Base-by-base conservation (phyloP, 1,284 basidiomycete species). In the Inonotus obliquus region DNA sequence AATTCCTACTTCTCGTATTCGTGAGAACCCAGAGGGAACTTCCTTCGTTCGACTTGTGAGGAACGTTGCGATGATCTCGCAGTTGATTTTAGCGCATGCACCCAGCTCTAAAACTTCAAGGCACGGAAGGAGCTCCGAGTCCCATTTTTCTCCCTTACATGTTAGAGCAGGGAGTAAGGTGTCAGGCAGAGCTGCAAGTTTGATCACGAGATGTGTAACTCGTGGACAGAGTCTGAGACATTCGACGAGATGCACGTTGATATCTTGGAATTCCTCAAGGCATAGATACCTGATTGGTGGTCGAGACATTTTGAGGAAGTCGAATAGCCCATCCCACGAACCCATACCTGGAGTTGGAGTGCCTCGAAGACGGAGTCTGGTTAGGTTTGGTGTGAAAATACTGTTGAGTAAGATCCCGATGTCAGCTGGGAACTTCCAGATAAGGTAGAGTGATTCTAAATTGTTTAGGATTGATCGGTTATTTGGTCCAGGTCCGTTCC, bases 361-460 rank as follows among this genome's bases (percentile, higher is more conserved):
- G 2, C 61, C 61, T 21, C 51, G 56, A 29, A 63, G 10, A 21
- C 56, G 48, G 2, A 63, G 53, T 23, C 45, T 47, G 5, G 23
- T 54, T 10, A 63, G 57, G 35, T 63, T 63, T 2, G 61, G 61
- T 21, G 61, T 27, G 14, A 11, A 38, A 25, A 63, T 47, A 23
- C 49, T 27, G 14, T 59, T 52, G 19, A 63, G 48, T 13, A 63
- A 55, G 10, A 39, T 23, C 13, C 21, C 29, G 27, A 62, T 44
- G 27, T 62, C 55, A 10, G 54, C 60, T 13, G 54, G 56, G 39
- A 53, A 57, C 7, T 17, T 32, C 60, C 60, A 62, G 19, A 55
- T 49, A 5, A 62, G 14, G 38, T 57, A 62, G 10, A 62, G 39
- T 9, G 41, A 27, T 27, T 62, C 38, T 4, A 62, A 39, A 19